Percentiles rank a stretch among this genome's conserved stretches.
Evolutionary conservation across 768 basidiomycete genomes (phyloP).

Genomic region (Trametes maxima): DNA sequence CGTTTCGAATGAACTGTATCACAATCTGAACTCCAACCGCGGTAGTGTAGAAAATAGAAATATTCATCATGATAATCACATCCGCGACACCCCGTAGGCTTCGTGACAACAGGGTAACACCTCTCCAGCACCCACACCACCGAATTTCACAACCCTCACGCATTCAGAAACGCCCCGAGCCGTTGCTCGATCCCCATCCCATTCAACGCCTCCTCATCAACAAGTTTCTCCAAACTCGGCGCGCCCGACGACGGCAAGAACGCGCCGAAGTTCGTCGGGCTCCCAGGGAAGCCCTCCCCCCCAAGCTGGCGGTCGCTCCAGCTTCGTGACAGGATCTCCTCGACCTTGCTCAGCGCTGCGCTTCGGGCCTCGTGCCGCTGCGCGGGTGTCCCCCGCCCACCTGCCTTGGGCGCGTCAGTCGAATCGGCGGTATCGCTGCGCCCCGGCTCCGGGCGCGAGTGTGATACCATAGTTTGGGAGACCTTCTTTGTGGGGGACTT

Average conservation of each 20-base stretch:
- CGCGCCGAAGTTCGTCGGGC: conserved; percentile 12
- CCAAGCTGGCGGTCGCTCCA: conserved; percentile 29
- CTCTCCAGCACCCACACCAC: no score
- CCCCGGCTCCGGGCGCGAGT: not conserved
- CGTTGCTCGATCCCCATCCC: conserved; percentile 24
- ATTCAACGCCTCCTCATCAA: conserved; percentile 11
- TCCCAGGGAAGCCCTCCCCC: conserved; percentile 1
- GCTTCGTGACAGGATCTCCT: conserved; percentile 33
- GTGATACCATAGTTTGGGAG: not conserved
- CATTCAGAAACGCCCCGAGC: conserved; percentile 9
- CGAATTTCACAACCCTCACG: not conserved
- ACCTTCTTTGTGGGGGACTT: conserved; percentile 19
- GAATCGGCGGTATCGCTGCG: conserved; percentile 13
- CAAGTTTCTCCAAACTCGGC: conserved; percentile 1
- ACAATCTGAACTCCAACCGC: no score
- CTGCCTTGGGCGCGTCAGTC: not conserved
- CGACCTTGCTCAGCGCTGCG: conserved; percentile 33
- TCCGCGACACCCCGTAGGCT: no score
- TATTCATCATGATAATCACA: no score
- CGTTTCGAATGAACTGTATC: no score
- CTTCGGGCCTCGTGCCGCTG: conserved; percentile 32
- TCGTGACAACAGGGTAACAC: not conserved
- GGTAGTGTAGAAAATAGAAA: no score
- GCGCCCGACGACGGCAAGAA: not conserved
- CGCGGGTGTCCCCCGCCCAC: conserved; percentile 26